Evolutionary conservation across 306 rosid species (phyloP).

Genomic region (Fragaria ananassa): DNA sequence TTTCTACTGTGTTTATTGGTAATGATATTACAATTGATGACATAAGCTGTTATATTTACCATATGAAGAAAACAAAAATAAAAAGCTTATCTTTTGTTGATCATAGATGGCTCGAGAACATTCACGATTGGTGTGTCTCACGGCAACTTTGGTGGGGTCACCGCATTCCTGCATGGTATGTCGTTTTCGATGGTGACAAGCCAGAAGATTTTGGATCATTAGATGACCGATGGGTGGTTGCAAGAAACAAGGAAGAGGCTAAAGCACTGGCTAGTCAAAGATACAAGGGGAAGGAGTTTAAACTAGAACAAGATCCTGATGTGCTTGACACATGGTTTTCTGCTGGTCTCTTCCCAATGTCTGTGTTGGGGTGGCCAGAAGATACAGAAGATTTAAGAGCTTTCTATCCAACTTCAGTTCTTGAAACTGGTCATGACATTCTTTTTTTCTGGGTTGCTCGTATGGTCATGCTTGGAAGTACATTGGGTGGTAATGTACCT

Average conservation of each 20-base stretch:
- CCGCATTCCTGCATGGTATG: slow-evolving; percentile 92
- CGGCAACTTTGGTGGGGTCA: slow-evolving; percentile 99
- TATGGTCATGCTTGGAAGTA: slow-evolving; percentile 89
- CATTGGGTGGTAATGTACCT: slow-evolving; percentile 84
- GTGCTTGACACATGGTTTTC: slow-evolving; percentile 99
- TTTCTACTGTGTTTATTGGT: not conserved
- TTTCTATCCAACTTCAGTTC: slow-evolving; percentile 90
- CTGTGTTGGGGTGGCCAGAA: slow-evolving; percentile 97
- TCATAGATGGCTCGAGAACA: slow-evolving; percentile 91
- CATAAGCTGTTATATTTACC: not conserved
- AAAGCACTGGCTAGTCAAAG: slow-evolving; percentile 47
- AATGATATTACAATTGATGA: not conserved
- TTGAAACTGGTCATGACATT: slow-evolving; percentile 98
- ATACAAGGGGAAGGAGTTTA: slow-evolving; percentile 64
- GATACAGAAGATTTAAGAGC: slow-evolving; percentile 74
- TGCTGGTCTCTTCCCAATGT: slow-evolving; percentile 83
- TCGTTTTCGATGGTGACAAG: slow-evolving; percentile 59
- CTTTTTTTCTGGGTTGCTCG: slow-evolving; percentile 98
- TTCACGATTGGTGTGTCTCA: slow-evolving; percentile 94
- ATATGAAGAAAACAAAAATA: not conserved
- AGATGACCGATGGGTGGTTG: slow-evolving; percentile 81
- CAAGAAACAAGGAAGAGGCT: slow-evolving; percentile 75
- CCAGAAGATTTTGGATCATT: slow-evolving; percentile 68
- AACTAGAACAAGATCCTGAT: slow-evolving; percentile 75
- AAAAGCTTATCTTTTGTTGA: slow-evolving; percentile 6